Base-by-base conservation (phyloP, 768 basidiomycete species). In the Xerocomellus chrysenteron region DNA sequence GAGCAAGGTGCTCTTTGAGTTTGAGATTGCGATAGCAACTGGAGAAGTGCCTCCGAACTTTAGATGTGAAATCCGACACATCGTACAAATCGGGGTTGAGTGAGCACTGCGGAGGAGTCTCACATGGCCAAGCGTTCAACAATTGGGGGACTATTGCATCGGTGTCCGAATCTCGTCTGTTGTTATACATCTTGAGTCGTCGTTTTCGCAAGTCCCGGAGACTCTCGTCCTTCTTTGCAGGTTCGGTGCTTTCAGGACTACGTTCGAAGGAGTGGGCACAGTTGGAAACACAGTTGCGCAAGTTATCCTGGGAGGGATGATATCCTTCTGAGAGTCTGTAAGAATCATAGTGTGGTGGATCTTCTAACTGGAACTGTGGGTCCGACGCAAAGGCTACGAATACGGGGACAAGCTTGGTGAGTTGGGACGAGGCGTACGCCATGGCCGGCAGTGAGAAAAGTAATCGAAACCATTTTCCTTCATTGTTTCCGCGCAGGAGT, bases 361-460 rank as follows among this genome's bases (percentile, higher is more conserved):
- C 5, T 32, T 51, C 54, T 0, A 5, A 10, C 24, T 42, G 14
- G 47, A 65, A 52, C 6, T 48, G 43, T 14, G 61, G 14, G 12
- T 56, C 33, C 3, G 61, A 42, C 0, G 58, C 60, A 50, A 75
- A 73, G 1, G 76, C 67, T 14, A 78, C 42, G 2, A 76, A 45
- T 2, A 67, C 64, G 0, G 67, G 60, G 11, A 73, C 56, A 26
- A 72, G 62, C 11, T 54, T 48, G 4, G 33, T 19, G 5, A 41
- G 36, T 0, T 55, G 7, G 1, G 60, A 47, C 2, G 64, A 67
- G 9, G 50, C 43, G 57, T 72, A 75, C 17, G 57, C 64, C 62
- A 74, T 64, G 5, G 72, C 64, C 12, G 71, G 59, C 4, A 75
- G 56, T 8, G 66, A 63, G 41, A 76, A 76, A 13, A 63, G 48